Evolutionary conservation across 441 rosid genomes (phyloP), one percentile per base, ranked within the genome.

Genomic region (Flueggea neowawraea): DNA sequence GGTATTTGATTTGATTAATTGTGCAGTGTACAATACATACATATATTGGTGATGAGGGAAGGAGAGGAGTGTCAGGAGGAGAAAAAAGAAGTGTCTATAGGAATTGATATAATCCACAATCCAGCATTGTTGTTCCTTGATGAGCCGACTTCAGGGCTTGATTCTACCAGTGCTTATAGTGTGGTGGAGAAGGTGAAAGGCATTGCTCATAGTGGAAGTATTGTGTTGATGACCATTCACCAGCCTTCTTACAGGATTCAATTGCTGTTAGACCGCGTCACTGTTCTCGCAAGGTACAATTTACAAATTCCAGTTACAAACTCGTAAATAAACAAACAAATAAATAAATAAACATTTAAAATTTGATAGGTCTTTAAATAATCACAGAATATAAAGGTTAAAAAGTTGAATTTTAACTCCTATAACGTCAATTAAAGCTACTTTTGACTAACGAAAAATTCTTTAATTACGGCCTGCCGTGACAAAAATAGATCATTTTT

Each of bases 51-150:
- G 87, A 92, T 13, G 89, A 89, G 65, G 95, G 96, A 32, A 81
- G 77, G 45, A 80, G 95, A 76, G 95, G 98, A 31, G 93, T 92
- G 11, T 87, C 98, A 0, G 96, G 96, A 9, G 98, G 96, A 33
- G 95, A 92, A 49, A 31, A 91, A 12, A 64, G 93, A 49, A 80
- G 95, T 91, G 16, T 89, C 95, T 0, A 92, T 89, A 2, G 96
- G 95, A 53, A 84, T 84, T 14, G 96, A 89, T 62, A 86, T 89
- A 2, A 89, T 92, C 54, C 96, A 89, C 31, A 89, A 89, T 57
- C 96, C 97, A 4, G 75, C 90, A 0, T 63, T 90, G 63, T 57
- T 92, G 68, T 92, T 92, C 62, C 96, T 92, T 0, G 96, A 92
- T 49, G 97, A 90, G 52, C 95, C 96, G 12, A 90, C 98, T 4